Percentiles rank a stretch among this genome's conserved stretches.
Evolutionary conservation across 768 basidiomycete genomes (phyloP).

Genomic region (Mycena vitilis): DNA sequence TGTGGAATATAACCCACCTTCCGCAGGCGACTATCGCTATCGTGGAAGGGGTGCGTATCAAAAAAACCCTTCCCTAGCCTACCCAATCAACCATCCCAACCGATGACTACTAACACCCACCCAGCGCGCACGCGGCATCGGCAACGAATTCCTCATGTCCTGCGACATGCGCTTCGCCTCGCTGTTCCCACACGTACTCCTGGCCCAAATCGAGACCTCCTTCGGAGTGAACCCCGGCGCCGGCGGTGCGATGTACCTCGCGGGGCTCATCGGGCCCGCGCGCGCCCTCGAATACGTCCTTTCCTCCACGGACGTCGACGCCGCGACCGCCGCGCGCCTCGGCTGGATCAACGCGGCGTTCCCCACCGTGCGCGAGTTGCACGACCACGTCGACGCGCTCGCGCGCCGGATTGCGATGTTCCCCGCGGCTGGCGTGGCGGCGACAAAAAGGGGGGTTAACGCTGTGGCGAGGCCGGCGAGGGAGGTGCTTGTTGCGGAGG

Average conservation of each 20-base stretch:
- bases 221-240: constrained; percentile 23
- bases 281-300: constrained; percentile 21
- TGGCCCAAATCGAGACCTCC: constrained; percentile 21
- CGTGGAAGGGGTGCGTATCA: constrained; percentile 15
- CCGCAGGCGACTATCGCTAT: constrained; percentile 25
- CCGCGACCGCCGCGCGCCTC: constrained; percentile 10
- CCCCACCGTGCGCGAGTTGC: neutral
- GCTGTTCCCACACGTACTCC: constrained; percentile 14
- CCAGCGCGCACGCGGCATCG: constrained; percentile 22
- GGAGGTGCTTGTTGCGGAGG: constrained; percentile 15
- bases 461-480: constrained; percentile 19
- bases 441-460: constrained; percentile 9
- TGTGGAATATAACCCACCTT: constrained; percentile 24
- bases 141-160: constrained; percentile 26
- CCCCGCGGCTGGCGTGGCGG: constrained; percentile 15
- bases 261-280: constrained; percentile 13
- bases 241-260: constrained; percentile 19
- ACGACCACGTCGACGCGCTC: constrained; percentile 1
- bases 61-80: too few relatives aligned
- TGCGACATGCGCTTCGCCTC: constrained; percentile 26
- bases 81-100: too few relatives aligned
- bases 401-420: constrained; percentile 21
- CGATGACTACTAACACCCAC: too few relatives aligned
- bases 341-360: constrained; percentile 25
- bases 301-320: constrained; percentile 13